Base-by-base conservation (phyloP, 2,329 filamentous ascomycete genomes). In the Stagonosporopsis rhizophila region DNA sequence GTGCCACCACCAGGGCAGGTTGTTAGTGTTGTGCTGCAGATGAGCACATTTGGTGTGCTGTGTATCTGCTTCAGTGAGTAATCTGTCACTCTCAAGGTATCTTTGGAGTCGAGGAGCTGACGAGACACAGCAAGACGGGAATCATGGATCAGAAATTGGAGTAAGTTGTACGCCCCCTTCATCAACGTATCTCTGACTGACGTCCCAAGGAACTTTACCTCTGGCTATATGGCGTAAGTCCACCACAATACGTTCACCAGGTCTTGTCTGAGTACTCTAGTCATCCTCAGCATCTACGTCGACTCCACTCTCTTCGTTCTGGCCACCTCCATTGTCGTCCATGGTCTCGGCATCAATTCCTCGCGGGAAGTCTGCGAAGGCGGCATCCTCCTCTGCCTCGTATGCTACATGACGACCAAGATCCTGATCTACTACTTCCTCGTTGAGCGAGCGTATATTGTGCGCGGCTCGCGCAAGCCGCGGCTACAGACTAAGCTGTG, bases 341-440 rank as follows among this genome's bases (percentile, higher is more conserved):
- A 84, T 58, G 82, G 84, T 1, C 78, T 86, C 52, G 84, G 84
- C 1, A 77, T 88, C 46, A 83, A 86, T 58, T 78, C 76, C 15
- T 83, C 79, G 20, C 62, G 75, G 3, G 65, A 69, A 1, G 77
- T 84, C 4, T 89, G 86, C 67, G 81, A 84, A 40, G 80, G 81
- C 6, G 84, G 85, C 6, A 85, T 88, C 37, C 60, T 88, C 6
- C 75, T 88, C 1, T 89, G 86, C 67, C 77, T 89, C 2, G 74
- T 81, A 6, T 88, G 82, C 61, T 89, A 89, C 65, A 79, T 88
- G 47, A 84, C 83, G 2, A 87, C 85, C 2, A 89, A 89, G 76
- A 82, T 87, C 75, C 73, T 87, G 20, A 85, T 88, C n/a, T 89
- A 88, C 65, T 78, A 85, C 23, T 89, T 88, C 66, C 76, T 89